Evolutionary conservation across 2,329 filamentous ascomycete species (phyloP), one percentile per base, ranked within the genome.

Genomic region (Cercospora janseana): DNA sequence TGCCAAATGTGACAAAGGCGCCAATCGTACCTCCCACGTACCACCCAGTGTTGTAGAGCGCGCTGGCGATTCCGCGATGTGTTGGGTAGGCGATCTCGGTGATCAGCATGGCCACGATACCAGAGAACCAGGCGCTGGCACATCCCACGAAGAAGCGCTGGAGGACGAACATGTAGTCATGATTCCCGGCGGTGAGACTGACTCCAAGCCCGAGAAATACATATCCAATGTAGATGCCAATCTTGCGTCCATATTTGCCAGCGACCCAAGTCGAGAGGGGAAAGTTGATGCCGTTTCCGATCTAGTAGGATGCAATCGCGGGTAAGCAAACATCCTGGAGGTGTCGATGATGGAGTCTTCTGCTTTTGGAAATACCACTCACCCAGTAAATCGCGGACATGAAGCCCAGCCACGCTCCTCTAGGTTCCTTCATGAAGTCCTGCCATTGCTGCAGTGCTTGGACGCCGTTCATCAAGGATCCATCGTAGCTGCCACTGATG

Each of bases 31-130:
- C 41, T 15, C 57, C 57, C 3, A 52, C 46, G 37, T 70, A 70
- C 60, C 63, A 71, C 2, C 66, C 64, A 18, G 60, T 66, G 56
- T 66, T 70, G 55, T 66, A 73, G 0, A 70, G 46, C 0, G 65
- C 62, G 28, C 60, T 71, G 4, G 64, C 49, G 2, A 68, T 61
- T 15, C 63, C 63, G 10, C 72, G 66, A 34, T 74, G 69, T 0
- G 62, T 63, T 1, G 71, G 71, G 34, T 76, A 71, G 5, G 72
- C 70, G 18, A 76, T 66, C 52, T 77, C 74, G 18, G 69, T 73
- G 56, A 76, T 68, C 8, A 76, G 58, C 1, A 72, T 54, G 2
- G 70, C 69, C 2, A 65, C 65, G 0, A 63, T 58, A 2, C 63
- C 66, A 7, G 60, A 61, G 16, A 68, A 66, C 45, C 66, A 64